Base-by-base conservation (phyloP, 768 basidiomycete genomes). In the Trametes cubensis region DNA sequence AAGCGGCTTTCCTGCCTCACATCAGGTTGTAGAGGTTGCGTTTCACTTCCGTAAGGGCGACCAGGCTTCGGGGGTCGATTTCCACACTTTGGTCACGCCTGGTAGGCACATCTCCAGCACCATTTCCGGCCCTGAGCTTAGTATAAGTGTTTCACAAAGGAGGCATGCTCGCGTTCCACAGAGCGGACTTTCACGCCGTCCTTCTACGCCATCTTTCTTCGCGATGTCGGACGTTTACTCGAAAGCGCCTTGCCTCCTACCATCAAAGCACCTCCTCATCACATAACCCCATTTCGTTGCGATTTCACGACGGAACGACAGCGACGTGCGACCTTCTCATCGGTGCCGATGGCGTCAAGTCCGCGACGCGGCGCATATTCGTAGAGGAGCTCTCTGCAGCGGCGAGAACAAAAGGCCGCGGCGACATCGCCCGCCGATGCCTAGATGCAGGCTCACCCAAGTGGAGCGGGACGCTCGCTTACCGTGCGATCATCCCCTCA, bases 341-440 rank as follows among this genome's bases (percentile, higher is more conserved):
- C 55, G 88, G 87, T 40, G 87, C 86, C n/a, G 88, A 89, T 64
- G 87, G 87, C 4, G 62, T 89, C 61, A 84, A 83, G 73, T 88
- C 86, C 30, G 77, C 76, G 59, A 82, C 75, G 20, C 76, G 80
- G 21, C 60, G 65, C 7, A 53, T 49, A 45, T 69, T 86, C 66
- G 75, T 78, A 60, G 62, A 65, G 1, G 73, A 75, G 57, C 60
- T 67, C 1, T 70, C 72, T 3, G 38, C n/a, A 4, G 53, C 58
- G n/a, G 71, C 65, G 2, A 79, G 79, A 66, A 77, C 77, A 61
- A 75, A 73, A 2, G 75, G 75, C 7, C 69, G 72, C 34, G 67
- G 64, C 58, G 65, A 73, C 56, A 78, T 81, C 55, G 82, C 80
- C 13, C 69, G 75, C 40, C 77, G 73, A 58, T 70, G 79, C 38